These are phyloP conservation scores for Kernera saxatilis DNA, from an alignment of 345 rosid genomes.

Conservation along the genomic window DNA sequence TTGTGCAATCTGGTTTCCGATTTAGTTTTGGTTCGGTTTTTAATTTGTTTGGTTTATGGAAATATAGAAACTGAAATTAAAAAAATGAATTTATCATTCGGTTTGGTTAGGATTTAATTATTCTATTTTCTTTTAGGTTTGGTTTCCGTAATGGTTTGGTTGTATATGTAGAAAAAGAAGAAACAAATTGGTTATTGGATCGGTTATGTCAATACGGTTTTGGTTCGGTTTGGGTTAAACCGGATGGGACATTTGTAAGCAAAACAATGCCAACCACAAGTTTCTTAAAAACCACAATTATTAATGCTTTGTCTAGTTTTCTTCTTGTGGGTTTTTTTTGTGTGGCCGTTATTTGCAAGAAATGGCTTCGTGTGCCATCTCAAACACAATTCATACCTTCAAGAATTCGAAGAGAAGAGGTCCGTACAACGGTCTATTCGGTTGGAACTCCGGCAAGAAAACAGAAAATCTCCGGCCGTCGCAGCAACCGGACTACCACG, in stretches of 20 bases:
- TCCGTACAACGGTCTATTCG: slow-evolving; percentile 40
- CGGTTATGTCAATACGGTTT: background rate
- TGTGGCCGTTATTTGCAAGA: slow-evolving; percentile 22
- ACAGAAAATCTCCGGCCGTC: slow-evolving; percentile 31
- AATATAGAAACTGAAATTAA: no score
- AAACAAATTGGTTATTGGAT: background rate
- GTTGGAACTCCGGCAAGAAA: slow-evolving; percentile 55
- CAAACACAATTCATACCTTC: slow-evolving; percentile 31
- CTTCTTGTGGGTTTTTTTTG: background rate
- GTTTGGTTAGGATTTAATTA: no score
- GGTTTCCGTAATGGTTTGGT: background rate
- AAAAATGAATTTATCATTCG: no score
- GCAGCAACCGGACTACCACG: slow-evolving; percentile 32
- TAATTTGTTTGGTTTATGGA: no score
- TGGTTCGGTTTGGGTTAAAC: background rate
- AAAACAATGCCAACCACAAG: slow-evolving; percentile 16
- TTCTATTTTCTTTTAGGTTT: no score
- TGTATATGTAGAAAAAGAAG: no score
- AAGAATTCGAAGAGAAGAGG: slow-evolving; percentile 22
- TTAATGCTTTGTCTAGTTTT: background rate
- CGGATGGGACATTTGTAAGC: background rate
- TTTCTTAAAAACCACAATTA: background rate
- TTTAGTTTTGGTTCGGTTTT: no score
- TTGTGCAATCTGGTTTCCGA: background rate
- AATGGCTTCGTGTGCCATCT: slow-evolving; percentile 48